Conservation (phyloP, 768 basidiomycete genomes). For the Sutorius australiensis region DNA sequence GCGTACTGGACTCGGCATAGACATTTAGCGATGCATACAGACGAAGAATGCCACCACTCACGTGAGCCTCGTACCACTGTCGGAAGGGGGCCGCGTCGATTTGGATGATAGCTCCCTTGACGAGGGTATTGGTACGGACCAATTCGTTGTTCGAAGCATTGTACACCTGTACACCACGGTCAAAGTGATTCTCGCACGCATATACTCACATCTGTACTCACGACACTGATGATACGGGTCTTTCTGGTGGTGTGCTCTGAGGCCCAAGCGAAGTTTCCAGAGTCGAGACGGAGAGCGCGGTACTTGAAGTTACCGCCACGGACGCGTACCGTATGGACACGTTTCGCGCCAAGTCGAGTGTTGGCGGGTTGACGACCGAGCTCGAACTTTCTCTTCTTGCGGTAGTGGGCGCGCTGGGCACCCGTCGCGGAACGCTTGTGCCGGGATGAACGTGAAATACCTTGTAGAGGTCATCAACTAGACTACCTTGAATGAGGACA, state of each 20-base stretch:
- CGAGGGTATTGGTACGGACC: slow-evolving; percentile 98
- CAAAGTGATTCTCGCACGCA: slow-evolving; percentile 1
- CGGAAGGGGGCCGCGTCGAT: slow-evolving; percentile 98
- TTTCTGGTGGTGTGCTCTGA: slow-evolving; percentile 93
- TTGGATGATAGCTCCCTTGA: slow-evolving; percentile 95
- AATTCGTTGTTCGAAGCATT: slow-evolving; percentile 99
- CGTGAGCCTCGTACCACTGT: slow-evolving; percentile 99
- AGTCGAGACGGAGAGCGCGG: slow-evolving; percentile 93
- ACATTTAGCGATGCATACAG: slow-evolving; percentile 2
- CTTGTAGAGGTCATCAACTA: slow-evolving; percentile 38
- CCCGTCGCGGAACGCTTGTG: slow-evolving; percentile 96
- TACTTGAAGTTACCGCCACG: slow-evolving; percentile 95
- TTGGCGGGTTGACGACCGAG: slow-evolving; percentile 96
- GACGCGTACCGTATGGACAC: slow-evolving; percentile 90
- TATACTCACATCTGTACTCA: slow-evolving; percentile 42
- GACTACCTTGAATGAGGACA: slow-evolving; percentile 18
- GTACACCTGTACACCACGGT: slow-evolving; percentile 63
- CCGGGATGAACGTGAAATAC: slow-evolving; percentile 96
- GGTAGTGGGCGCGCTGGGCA: slow-evolving; percentile 90
- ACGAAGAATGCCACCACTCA: slow-evolving; percentile 40
- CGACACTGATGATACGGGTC: slow-evolving; percentile 94
- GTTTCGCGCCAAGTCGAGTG: slow-evolving; percentile 96
- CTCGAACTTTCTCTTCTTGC: slow-evolving; percentile 99
- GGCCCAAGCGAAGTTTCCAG: slow-evolving; percentile 98
- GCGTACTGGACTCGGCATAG: slow-evolving; percentile 63